phyloP scores from a whole-genome alignment of 805 yeast genomes.

The Komagataella populi region DNA sequence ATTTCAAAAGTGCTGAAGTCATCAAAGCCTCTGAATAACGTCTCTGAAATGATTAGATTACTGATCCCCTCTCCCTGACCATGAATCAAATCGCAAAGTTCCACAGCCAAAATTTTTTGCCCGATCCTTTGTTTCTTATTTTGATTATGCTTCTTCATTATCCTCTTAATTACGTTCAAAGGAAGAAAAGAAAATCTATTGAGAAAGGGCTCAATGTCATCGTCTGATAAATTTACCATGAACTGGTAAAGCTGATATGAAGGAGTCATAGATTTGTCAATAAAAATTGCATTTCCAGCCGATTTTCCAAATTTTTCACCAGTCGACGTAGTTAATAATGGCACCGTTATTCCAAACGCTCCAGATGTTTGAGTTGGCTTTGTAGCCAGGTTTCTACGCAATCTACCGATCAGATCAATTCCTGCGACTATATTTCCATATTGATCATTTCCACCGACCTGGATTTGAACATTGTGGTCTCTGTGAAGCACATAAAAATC shows the following conservation, averaged over 20 bases:
- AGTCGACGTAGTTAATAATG: conserved; percentile 71
- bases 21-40: conserved; percentile 36
- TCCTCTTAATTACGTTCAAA: conserved; percentile 34
- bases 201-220: conserved; percentile 53
- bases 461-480: conserved; percentile 46
- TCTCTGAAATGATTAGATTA: conserved; percentile 53
- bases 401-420: conserved; percentile 65
- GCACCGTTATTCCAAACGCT: conserved; percentile 76
- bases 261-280: conserved; percentile 60
- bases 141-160: conserved; percentile 36
- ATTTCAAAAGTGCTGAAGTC: conserved; percentile 36
- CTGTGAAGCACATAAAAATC: conserved; percentile 78
- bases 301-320: conserved; percentile 96
- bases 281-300: conserved; percentile 92
- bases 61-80: conserved; percentile 65
- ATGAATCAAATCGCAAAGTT: conserved; percentile 78
- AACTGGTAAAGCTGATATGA: conserved; percentile 79
- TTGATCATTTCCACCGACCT: conserved; percentile 94
- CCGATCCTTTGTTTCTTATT: conserved; percentile 60
- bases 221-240: conserved; percentile 69
- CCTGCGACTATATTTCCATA: conserved; percentile 99
- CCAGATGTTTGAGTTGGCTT: conserved; percentile 6
- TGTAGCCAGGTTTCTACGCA: conserved; percentile 12
- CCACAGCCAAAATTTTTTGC: conserved; percentile 67
- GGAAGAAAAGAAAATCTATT: conserved; percentile 76